Base-by-base conservation (phyloP, 1,284 basidiomycete species). In the Anthracocystis walkeri region DNA sequence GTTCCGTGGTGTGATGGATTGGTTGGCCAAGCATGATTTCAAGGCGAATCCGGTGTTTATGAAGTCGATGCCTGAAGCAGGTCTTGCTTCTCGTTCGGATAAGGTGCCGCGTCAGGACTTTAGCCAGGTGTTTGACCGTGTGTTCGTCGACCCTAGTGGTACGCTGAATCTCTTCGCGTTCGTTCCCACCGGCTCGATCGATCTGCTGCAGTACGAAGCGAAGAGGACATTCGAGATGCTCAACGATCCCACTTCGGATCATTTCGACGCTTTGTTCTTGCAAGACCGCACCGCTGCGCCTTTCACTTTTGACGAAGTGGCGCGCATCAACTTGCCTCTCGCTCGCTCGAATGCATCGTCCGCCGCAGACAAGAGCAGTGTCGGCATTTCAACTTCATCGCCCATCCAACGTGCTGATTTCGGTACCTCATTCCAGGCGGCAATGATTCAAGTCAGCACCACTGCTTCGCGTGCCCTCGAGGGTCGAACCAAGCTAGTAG, bases 81-180 rank as follows among this genome's bases (percentile, higher is more conserved):
- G 79, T 11, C 71, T 81, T 7, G 71, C 46, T 8, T 70, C 75
- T 18, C 59, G 59, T 27, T 54, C 62, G 10, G 77, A 81, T 56
- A 78, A 78, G 45, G 79, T 87, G 21, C 85, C 86, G 8, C 75
- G 78, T 12, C 51, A 80, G 16, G 82, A 87, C 25, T 85, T 87
- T 58, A 60, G 79, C 35, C 58, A 65, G 12, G 72, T 78, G 3
- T 87, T 84, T 58, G 65, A 83, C 7, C 78, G 85, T 16, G 88
- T 92, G 8, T 90, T 97, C 46, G 91, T 97, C 0, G 95, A 97
- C 79, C 90, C 92, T 0, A 89, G 90, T 0, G 93, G 93, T 0
- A 88, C 88, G 1, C 87, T 93, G 57, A 99, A 99, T 83, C 81
- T 97, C 16, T 86, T 97, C 25, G 72, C 79, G 5, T 64, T 67